Conservation (phyloP, 2,329 filamentous ascomycete species). For the Coniochaeta sp. region DNA sequence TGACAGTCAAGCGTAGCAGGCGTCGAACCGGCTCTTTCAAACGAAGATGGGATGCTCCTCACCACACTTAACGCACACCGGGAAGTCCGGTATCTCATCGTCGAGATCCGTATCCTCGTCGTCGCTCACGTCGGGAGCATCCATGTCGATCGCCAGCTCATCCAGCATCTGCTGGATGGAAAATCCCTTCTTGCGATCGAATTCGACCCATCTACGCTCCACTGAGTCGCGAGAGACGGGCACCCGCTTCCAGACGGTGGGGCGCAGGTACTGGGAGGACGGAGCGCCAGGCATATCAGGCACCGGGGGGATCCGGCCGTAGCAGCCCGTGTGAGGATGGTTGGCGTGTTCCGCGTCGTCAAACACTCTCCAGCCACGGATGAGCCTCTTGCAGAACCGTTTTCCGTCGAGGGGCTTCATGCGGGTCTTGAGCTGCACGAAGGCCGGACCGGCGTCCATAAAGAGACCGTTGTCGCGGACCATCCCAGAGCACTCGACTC, state of each 20-base stretch:
- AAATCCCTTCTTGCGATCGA: slow-evolving; percentile 21
- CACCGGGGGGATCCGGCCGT: slow-evolving; percentile 28
- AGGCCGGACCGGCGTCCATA: slow-evolving; percentile 36
- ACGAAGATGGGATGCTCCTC: slow-evolving; percentile 7
- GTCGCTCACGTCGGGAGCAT: slow-evolving; percentile 4
- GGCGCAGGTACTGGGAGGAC: slow-evolving; percentile 27
- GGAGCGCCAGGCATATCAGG: slow-evolving; percentile 36
- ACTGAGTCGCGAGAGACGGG: slow-evolving; percentile 31
- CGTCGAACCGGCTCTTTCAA: not conserved
- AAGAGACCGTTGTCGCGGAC: slow-evolving; percentile 46
- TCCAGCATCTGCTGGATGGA: not conserved
- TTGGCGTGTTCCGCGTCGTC: slow-evolving; percentile 13
- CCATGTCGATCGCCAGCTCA: slow-evolving; percentile 1
- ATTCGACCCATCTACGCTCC: slow-evolving; percentile 41
- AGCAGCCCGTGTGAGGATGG: slow-evolving; percentile 11
- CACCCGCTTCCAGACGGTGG: slow-evolving; percentile 40
- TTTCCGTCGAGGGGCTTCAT: slow-evolving; percentile 32
- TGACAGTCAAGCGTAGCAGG: not conserved
- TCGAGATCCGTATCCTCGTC: slow-evolving; percentile 3
- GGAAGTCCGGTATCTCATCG: not conserved
- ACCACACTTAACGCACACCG: slow-evolving; percentile 11
- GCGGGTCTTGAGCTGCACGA: slow-evolving; percentile 30
- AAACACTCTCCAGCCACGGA: slow-evolving; percentile 33
- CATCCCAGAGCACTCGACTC: slow-evolving; percentile 41
- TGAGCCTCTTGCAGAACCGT: slow-evolving; percentile 33